Base-by-base conservation (phyloP, 768 basidiomycete species). In the Lactarius hatsudake region DNA sequence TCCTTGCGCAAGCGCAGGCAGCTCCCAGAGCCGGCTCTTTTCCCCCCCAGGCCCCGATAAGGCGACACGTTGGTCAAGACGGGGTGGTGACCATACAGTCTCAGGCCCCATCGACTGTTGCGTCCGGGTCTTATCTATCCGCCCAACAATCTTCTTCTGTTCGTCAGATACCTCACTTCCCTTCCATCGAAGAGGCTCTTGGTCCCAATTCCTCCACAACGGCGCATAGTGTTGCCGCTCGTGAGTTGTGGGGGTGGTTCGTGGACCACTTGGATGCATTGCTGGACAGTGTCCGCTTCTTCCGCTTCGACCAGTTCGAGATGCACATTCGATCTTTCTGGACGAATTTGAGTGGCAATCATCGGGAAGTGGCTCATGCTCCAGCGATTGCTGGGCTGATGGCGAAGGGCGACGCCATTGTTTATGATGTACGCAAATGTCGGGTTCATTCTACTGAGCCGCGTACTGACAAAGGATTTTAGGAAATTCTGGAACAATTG, bases 161-260 rank as follows among this genome's bases (percentile, higher is more conserved):
- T 66, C 87, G 90, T 66, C 88, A 89, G 63, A 80, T 93, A 72
- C 83, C 88, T 0, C 86, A 89, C 71, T 95, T 94, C 78, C 93
- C 93, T 3, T 87, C 86, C 57, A 91, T 94, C 69, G 92, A 92
- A 68, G 93, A 94, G 78, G 91, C 91, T 26, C 84, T 93, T 45
- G 89, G 88, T 58, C 81, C 85, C 32, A 87, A 81, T 72, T 89
- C 89, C 13, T 70, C 71, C 28, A 84, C 87, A n/a, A 85, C 91
- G 56, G 81, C 90, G 34, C 89, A 94, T 71, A 85, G 87, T 63
- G 83, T 92, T 26, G 88, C 88, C 67, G 93, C 91, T 34, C 86
- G 90, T 71, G 91, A 93, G 76, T 90, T 93, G 7, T 96, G 94
- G 94, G 84, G 82, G 36, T 93, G 91, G 88, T 96, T 96, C 81